These are phyloP conservation scores for Paracoccidioides lutzii DNA, from an alignment of 2,329 filamentous ascomycete genomes.

Conservation along the genomic window DNA sequence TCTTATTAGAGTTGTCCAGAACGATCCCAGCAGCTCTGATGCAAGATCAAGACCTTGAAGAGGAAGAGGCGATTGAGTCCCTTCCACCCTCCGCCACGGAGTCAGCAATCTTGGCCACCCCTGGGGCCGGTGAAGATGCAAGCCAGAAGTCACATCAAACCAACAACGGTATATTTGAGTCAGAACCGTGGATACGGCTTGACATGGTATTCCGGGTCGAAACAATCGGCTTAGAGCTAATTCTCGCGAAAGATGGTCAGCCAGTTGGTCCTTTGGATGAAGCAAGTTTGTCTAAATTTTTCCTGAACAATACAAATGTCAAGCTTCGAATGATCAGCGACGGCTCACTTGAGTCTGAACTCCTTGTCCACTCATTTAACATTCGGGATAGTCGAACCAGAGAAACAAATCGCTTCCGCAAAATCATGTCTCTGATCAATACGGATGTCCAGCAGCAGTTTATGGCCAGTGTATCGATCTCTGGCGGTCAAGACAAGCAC, in stretches of 20 bases:
- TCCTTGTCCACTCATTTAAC: slow-evolving; percentile 86
- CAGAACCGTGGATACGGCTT: slow-evolving; percentile 78
- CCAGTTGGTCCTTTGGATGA: slow-evolving; percentile 67
- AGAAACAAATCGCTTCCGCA: slow-evolving; percentile 89
- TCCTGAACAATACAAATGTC: slow-evolving; percentile 78
- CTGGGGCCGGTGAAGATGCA: slow-evolving; percentile 14
- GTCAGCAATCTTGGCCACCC: slow-evolving; percentile 7
- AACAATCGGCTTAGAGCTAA: slow-evolving; percentile 75
- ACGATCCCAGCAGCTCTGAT: slow-evolving; percentile 81
- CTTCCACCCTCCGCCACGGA: slow-evolving; percentile 47
- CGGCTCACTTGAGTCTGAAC: slow-evolving; percentile 78
- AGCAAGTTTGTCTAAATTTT: slow-evolving; percentile 84
- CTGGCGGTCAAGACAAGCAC: slow-evolving; percentile 65
- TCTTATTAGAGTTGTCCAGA: slow-evolving; percentile 72
- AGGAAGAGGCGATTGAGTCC: slow-evolving; percentile 62
- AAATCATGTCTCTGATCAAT: slow-evolving; percentile 96
- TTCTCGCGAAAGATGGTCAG: slow-evolving; percentile 60
- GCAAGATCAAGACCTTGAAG: slow-evolving; percentile 55
- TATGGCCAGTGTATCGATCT: slow-evolving; percentile 93
- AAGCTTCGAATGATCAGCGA: slow-evolving; percentile 92
- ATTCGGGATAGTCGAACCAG: slow-evolving; percentile 82
- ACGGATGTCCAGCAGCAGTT: slow-evolving; percentile 87
- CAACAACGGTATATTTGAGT: slow-evolving; percentile 57
- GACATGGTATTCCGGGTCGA: slow-evolving; percentile 84
- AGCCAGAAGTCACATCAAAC: slow-evolving; percentile 38